phyloP scores from a whole-genome alignment of 495 filamentous ascomycete species.

The Podospora tetraspora region DNA sequence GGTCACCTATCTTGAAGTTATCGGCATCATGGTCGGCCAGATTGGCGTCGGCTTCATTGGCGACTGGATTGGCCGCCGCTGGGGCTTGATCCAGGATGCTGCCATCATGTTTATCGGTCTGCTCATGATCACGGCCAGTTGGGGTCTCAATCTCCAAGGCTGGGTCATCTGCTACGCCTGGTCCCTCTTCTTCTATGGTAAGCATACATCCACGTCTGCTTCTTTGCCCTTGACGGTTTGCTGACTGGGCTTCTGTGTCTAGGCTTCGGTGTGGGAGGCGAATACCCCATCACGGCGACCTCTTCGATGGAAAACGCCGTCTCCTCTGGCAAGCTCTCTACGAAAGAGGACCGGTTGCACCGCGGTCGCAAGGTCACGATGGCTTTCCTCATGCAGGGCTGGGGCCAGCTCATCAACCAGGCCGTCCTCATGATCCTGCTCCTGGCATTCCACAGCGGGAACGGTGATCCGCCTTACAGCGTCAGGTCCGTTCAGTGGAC shows the following conservation, averaged over 20 bases:
- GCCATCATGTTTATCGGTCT: slow-evolving; percentile 85
- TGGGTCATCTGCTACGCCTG: slow-evolving; percentile 93
- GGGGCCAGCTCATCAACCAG: slow-evolving; percentile 92
- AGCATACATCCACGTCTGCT: slow-evolving; percentile 2
- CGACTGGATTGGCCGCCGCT: slow-evolving; percentile 74
- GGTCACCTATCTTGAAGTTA: slow-evolving; percentile 78
- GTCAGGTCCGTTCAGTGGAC: slow-evolving; percentile 69
- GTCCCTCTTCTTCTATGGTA: slow-evolving; percentile 83
- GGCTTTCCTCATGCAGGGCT: slow-evolving; percentile 95
- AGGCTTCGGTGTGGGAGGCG: slow-evolving; percentile 80
- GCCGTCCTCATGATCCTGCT: slow-evolving; percentile 74
- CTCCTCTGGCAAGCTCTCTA: slow-evolving; percentile 76
- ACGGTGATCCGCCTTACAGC: slow-evolving; percentile 68
- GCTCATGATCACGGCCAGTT: slow-evolving; percentile 78
- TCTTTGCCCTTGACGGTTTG: neutral
- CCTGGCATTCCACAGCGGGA: slow-evolving; percentile 71
- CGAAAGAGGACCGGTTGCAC: slow-evolving; percentile 83
- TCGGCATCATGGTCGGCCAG: slow-evolving; percentile 86
- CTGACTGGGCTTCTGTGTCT: neutral
- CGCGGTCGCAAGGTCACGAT: slow-evolving; percentile 87
- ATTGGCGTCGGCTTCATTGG: slow-evolving; percentile 63
- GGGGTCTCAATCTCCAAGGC: slow-evolving; percentile 76
- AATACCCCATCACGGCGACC: slow-evolving; percentile 95
- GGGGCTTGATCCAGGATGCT: slow-evolving; percentile 91
- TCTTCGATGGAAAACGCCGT: slow-evolving; percentile 90